Evolutionary conservation across 805 yeast species (phyloP).

Genomic region (Ascoidea tarda): DNA sequence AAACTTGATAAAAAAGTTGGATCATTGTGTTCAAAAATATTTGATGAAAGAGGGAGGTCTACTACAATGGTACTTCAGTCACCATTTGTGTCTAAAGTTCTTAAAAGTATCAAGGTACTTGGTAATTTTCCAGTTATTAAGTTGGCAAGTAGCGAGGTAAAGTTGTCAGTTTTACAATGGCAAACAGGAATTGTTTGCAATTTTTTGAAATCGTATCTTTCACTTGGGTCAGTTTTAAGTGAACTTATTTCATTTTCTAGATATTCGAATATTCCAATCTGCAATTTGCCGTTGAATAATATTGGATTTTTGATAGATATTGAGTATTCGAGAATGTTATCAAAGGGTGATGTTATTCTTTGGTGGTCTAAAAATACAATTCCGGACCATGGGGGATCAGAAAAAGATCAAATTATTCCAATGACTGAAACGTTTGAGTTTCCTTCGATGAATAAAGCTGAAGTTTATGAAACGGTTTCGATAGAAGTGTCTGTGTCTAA

Average conservation of each 20-base stretch:
- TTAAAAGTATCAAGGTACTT: slow-evolving; percentile 30
- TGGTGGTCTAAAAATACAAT: slow-evolving; percentile 85
- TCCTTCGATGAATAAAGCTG: slow-evolving; percentile 64
- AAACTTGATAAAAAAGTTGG: slow-evolving; percentile 48
- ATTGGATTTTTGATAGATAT: slow-evolving; percentile 72
- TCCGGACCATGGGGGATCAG: slow-evolving; percentile 78
- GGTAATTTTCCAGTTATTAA: slow-evolving; percentile 48
- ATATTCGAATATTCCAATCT: slow-evolving; percentile 72
- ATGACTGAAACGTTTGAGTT: slow-evolving; percentile 45
- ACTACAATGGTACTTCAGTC: slow-evolving; percentile 64
- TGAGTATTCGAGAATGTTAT: slow-evolving; percentile 67
- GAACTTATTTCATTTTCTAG: slow-evolving; percentile 51
- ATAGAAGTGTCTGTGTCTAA: slow-evolving; percentile 71
- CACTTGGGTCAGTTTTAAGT: slow-evolving; percentile 58
- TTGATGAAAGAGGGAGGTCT: slow-evolving; percentile 54
- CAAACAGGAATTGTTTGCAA: slow-evolving; percentile 51
- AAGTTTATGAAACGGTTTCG: slow-evolving; percentile 63
- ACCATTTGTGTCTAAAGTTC: slow-evolving; percentile 35
- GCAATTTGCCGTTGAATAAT: slow-evolving; percentile 72
- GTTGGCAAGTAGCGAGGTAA: slow-evolving; percentile 41
- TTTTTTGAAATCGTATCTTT: slow-evolving; percentile 55
- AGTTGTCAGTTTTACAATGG: slow-evolving; percentile 73
- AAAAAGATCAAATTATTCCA: slow-evolving; percentile 36
- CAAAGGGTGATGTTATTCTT: slow-evolving; percentile 49
- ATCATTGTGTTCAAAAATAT: slow-evolving; percentile 35